Conservation (phyloP, 176 grass and related monocot species). For the Phragmites australis region DNA sequence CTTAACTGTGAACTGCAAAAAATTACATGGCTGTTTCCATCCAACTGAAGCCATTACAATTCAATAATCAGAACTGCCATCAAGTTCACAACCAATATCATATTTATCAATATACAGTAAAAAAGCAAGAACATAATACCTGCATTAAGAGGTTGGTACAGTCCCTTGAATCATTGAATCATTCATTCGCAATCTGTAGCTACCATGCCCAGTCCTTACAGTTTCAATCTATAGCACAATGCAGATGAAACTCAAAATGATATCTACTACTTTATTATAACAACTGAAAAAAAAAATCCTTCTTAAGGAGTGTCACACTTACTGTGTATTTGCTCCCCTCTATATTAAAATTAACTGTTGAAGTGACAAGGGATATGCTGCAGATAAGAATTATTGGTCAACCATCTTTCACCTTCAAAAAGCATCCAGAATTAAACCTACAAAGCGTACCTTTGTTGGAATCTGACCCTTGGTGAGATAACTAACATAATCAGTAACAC, state of each 20-base stretch:
- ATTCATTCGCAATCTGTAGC: conserved; percentile 83
- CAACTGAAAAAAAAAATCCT: background rate
- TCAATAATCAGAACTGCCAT: conserved; percentile 28
- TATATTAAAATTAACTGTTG: conserved; percentile 80
- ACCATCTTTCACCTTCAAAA: conserved; percentile 4
- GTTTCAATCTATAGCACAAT: conserved; percentile 66
- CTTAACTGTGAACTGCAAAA: background rate
- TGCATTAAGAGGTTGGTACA: conserved; percentile 90
- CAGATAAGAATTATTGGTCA: conserved; percentile 45
- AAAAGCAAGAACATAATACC: conserved; percentile 47
- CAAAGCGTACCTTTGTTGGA: conserved; percentile 81
- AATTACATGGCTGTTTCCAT: conserved; percentile 93
- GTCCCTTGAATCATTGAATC: conserved; percentile 69
- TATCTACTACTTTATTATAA: conserved; percentile 25
- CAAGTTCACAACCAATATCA: conserved; percentile 13
- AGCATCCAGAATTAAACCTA: conserved; percentile 41
- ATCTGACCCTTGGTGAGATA: conserved; percentile 96
- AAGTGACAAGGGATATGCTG: conserved; percentile 98
- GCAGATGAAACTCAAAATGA: conserved; percentile 20
- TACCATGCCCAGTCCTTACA: conserved; percentile 66
- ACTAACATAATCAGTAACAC: conserved; percentile 80
- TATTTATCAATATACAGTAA: conserved; percentile 3
- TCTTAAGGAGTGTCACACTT: conserved; percentile 39
- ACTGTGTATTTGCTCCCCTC: conserved; percentile 92
- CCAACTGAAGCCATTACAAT: conserved; percentile 55